phyloP scores from a whole-genome alignment of 306 rosid species.

The Echinosophora koreensis region DNA sequence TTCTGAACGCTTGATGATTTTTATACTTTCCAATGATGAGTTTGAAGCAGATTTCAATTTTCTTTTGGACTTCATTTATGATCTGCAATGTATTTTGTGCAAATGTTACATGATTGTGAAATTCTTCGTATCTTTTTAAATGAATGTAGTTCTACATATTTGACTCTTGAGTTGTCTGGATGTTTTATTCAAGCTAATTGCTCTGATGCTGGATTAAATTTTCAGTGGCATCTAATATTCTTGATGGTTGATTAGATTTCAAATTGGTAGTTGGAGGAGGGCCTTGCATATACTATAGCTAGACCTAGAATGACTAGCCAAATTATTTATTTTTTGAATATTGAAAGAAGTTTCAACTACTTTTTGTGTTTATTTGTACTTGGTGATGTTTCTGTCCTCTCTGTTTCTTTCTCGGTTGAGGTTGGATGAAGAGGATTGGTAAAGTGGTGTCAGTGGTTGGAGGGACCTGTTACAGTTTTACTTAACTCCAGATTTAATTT shows the following conservation, averaged over 20 bases:
- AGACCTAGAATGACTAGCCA: not conserved
- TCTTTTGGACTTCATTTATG: not conserved
- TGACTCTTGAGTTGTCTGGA: not conserved
- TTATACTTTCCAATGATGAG: conserved; percentile 12
- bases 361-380: not conserved
- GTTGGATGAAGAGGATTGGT: conserved; percentile 16
- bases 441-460: conserved; percentile 22
- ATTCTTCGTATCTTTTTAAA: conserved; percentile 1
- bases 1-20: conserved; percentile 18
- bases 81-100: not conserved
- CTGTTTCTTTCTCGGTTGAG: not conserved
- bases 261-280: conserved; percentile 7
- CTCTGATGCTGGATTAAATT: no score
- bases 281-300: conserved; percentile 10
- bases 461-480: conserved; percentile 8
- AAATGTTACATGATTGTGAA: conserved; percentile 13
- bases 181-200: not conserved
- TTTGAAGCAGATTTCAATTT: not conserved
- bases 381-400: not conserved
- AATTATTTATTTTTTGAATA: conserved; percentile 26
- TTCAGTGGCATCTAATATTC: conserved; percentile 6
- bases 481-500: conserved; percentile 5
- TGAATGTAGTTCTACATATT: not conserved
- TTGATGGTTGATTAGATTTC: conserved; percentile 17
- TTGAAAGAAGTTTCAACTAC: not conserved